Evolutionary conservation across 805 yeast species (phyloP).

Genomic region (Nakazawaea ernobii): DNA sequence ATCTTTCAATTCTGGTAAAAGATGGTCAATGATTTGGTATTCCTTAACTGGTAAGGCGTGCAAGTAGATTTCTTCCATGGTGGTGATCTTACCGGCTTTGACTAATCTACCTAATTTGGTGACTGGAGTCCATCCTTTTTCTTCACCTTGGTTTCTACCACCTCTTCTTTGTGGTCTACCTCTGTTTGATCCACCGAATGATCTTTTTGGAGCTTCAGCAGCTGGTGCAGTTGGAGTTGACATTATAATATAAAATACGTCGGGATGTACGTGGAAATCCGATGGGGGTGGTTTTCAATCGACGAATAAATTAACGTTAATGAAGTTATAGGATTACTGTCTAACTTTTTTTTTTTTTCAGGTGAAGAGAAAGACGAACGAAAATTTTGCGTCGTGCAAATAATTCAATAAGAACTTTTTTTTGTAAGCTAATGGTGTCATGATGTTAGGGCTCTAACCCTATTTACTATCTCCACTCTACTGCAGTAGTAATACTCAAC

Average conservation of each 20-base stretch:
- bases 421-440: too few relatives aligned
- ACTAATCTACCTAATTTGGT: conserved; percentile 99
- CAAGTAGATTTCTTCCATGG: conserved; percentile 97
- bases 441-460: conserved; percentile 5
- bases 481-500: too few relatives aligned
- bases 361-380: conserved; percentile 3
- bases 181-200: conserved; percentile 53
- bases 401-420: too few relatives aligned
- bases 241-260: conserved; percentile 31
- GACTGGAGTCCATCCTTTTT: conserved; percentile 99
- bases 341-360: neutral
- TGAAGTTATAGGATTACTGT: neutral
- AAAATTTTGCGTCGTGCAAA: conserved; percentile 3
- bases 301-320: conserved; percentile 27
- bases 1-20: conserved; percentile 93
- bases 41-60: conserved; percentile 99
- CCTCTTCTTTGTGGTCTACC: conserved; percentile 48
- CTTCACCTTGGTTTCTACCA: conserved; percentile 73
- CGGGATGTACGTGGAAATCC: conserved; percentile 74
- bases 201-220: conserved; percentile 39
- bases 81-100: conserved; percentile 94
- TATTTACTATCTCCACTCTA: too few relatives aligned
- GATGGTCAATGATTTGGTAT: conserved; percentile 95
- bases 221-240: conserved; percentile 37
- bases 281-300: conserved; percentile 66